A percentile compares a stretch with the other conserved stretches of the same genome.
Conservation (phyloP, 2,329 filamentous ascomycete species). For the Orbilia blumenaviensis region DNA sequence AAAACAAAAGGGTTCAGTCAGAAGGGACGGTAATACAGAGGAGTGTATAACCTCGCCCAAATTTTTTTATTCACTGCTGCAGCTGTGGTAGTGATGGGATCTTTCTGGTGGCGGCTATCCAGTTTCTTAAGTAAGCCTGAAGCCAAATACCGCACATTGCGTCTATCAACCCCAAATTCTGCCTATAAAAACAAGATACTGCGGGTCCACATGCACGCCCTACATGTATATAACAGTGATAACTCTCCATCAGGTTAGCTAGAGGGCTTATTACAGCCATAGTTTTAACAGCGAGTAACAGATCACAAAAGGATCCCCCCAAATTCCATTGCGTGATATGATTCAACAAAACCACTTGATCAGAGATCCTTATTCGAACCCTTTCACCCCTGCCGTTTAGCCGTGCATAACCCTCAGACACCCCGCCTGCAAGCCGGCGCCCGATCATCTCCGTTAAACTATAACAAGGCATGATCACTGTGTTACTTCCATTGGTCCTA, state of each 20-base stretch:
- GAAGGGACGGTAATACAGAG: constrained; percentile 9
- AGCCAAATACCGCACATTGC: background rate
- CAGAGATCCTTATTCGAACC: background rate
- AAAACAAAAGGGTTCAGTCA: background rate
- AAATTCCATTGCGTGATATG: constrained; percentile 50
- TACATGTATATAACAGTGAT: background rate
- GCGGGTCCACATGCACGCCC: background rate
- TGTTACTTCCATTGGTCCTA: constrained; percentile 12
- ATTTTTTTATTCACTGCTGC: constrained; percentile 3
- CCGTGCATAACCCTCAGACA: constrained; percentile 19
- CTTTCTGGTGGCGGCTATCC: constrained; percentile 17
- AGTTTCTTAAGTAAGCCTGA: constrained; percentile 42
- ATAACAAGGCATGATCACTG: background rate
- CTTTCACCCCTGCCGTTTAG: constrained; percentile 34
- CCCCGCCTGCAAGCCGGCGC: background rate
- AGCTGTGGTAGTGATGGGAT: background rate
- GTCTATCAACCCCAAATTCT: constrained; percentile 2
- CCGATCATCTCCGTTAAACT: constrained; percentile 43
- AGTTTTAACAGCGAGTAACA: background rate
- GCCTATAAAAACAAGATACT: background rate
- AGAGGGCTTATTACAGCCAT: background rate
- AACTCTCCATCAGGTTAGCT: background rate
- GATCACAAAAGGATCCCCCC: constrained; percentile 2
- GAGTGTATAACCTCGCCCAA: background rate
- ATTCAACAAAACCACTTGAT: constrained; percentile 18